Base-by-base conservation (phyloP, 495 filamentous ascomycete genomes). In the Staphylotrichum longicolle region DNA sequence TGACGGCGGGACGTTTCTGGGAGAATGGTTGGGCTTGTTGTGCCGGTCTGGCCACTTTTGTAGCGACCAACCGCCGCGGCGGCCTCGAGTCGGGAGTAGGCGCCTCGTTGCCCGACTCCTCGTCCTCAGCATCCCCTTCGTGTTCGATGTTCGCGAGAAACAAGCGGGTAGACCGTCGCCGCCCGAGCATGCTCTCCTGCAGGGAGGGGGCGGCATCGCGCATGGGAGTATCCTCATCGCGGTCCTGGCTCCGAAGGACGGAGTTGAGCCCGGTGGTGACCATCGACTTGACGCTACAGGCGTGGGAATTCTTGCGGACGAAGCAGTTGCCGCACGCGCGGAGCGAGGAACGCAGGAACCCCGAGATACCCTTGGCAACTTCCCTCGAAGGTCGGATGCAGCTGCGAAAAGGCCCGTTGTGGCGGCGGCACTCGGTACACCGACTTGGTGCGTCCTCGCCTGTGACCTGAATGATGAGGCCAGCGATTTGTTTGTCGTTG, bases 271-370 rank as follows among this genome's bases (percentile, higher is more conserved):
- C 20, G 20, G 20, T 27, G 20, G 20, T 2, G 20, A 1, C 9
- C 8, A 9, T 33, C 20, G 5, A 20, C 15, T 48, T 61, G 30
- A 67, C 8, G 44, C 65, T 67, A 32, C 65, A 67, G 1, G 20
- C 10, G 4, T 39, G 14, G 14, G 35, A 20, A 3, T 12, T 32
- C 11, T 46, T 54, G 20, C 27, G 15, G 2, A 46, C 30, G 4
- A 65, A 20, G 32, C 65, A 67, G 40, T 61, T 65, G 3, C 40
- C 65, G 35, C 65, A 67, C 34, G 62, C 15, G 7, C 32, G 48
- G 5, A 32, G n/a, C 8, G 34, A 34, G 2, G 47, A 44, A 3
- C 30, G 37, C 37, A 56, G 11, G 14, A 20, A 10, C 12, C 34
- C 34, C 30, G 15, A 7, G 3, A 62, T 15, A 1, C 37, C 15